Percentiles rank a stretch among this genome's conserved stretches.
These are phyloP conservation scores for Suhomyces bolitotheri DNA, from an alignment of 1,139 yeast species.

Conservation along the genomic window DNA sequence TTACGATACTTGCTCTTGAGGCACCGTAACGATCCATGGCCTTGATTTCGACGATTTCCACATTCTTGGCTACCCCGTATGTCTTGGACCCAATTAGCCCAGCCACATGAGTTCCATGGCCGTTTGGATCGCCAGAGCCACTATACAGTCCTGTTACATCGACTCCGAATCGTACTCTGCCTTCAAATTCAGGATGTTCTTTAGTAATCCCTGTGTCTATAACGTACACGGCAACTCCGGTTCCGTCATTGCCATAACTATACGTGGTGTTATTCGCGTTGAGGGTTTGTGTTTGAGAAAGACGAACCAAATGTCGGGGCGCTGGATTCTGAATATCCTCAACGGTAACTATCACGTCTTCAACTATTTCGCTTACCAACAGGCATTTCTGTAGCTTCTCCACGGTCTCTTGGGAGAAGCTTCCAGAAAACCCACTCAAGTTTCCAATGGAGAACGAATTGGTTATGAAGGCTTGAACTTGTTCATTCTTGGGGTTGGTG, in stretches of 20 bases:
- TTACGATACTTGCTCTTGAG: constrained; percentile 66
- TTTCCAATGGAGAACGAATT: constrained; percentile 57
- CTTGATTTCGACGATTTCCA: constrained; percentile 65
- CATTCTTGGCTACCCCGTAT: constrained; percentile 79
- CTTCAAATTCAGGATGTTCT: constrained; percentile 65
- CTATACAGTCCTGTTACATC: constrained; percentile 54
- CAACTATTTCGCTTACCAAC: constrained; percentile 57
- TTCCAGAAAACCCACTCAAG: constrained; percentile 64
- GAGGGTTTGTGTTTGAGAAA: constrained; percentile 52
- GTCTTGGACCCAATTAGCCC: constrained; percentile 79
- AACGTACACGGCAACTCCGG: constrained; percentile 69
- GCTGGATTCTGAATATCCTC: constrained; percentile 49
- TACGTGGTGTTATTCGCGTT: constrained; percentile 31
- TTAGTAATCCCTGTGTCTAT: constrained; percentile 72
- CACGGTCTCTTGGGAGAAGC: constrained; percentile 50
- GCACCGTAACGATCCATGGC: constrained; percentile 64
- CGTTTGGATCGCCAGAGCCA: constrained; percentile 63
- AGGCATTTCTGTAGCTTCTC: constrained; percentile 50
- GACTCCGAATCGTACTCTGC: constrained; percentile 57
- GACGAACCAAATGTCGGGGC: constrained; percentile 68
- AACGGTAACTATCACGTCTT: constrained; percentile 55
- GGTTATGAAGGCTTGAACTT: constrained; percentile 46
- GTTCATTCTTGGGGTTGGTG: constrained; percentile 30
- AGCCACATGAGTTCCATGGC: constrained; percentile 89
- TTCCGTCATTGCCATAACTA: constrained; percentile 48